Percentiles rank a stretch among this genome's conserved stretches.
These are phyloP conservation scores for Closterium sp. DNA, from an alignment of 139 green algal species.

Conservation along the genomic window DNA sequence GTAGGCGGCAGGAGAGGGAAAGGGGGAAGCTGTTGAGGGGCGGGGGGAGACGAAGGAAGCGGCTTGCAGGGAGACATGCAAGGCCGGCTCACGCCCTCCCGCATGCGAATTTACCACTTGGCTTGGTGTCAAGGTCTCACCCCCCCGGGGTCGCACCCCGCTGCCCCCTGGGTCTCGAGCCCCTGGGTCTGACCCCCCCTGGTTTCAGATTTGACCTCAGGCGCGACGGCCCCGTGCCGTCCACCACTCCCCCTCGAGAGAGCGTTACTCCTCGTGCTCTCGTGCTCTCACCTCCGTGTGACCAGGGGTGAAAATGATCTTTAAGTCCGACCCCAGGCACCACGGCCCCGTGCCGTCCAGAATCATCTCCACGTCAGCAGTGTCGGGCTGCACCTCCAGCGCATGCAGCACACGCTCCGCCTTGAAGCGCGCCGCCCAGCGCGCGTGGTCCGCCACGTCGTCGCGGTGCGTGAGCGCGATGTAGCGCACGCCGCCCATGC, in stretches of 20 bases:
- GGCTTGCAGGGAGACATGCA: too few species aligned
- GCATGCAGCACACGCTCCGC: constrained; percentile 34
- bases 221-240: background rate
- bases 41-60: too few species aligned
- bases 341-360: constrained; percentile 34
- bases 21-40: too few species aligned
- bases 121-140: too few species aligned
- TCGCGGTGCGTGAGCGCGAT: constrained; percentile 44
- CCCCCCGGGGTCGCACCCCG: too few species aligned
- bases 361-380: constrained; percentile 20
- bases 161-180: too few species aligned
- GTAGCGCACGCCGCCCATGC: constrained; percentile 33
- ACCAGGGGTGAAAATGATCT: constrained; percentile 34
- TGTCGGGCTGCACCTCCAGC: constrained; percentile 19
- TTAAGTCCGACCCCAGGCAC: constrained; percentile 17
- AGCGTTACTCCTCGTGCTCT: background rate
- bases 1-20: too few species aligned
- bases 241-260: background rate
- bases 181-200: too few species aligned
- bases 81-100: too few species aligned
- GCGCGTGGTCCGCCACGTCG: constrained; percentile 42
- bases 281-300: constrained; percentile 33
- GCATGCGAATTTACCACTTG: too few species aligned
- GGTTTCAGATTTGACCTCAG: background rate
- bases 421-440: constrained; percentile 27